Conservation (phyloP, 106 monocot species). For the Hemerocallis citrina region DNA sequence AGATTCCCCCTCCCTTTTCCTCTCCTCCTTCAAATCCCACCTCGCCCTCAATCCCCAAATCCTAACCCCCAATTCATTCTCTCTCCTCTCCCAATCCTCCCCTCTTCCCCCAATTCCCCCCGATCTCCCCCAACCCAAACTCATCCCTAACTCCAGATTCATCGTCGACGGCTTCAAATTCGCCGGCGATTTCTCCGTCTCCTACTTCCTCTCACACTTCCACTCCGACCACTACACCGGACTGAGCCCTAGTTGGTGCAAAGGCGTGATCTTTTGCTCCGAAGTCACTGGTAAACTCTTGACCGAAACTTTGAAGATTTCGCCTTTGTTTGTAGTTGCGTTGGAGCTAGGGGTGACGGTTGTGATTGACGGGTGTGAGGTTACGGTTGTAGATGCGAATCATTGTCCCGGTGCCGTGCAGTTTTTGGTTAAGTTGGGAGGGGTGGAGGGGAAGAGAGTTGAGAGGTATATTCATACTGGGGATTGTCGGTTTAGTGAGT, state of each 20-base stretch:
- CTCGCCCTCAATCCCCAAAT: slow-evolving; percentile 5
- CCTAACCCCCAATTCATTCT: slow-evolving; percentile 23
- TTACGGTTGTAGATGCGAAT: slow-evolving; percentile 66
- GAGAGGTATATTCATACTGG: slow-evolving; percentile 83
- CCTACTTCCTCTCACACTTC: slow-evolving; percentile 96
- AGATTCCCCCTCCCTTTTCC: slow-evolving; percentile 47
- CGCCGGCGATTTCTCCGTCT: slow-evolving; percentile 72
- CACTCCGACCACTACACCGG: slow-evolving; percentile 93
- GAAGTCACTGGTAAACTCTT: slow-evolving; percentile 60
- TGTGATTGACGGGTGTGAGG: slow-evolving; percentile 61
- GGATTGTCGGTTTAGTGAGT: slow-evolving; percentile 64
- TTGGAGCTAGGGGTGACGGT: slow-evolving; percentile 31
- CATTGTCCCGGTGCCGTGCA: slow-evolving; percentile 94
- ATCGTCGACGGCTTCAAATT: slow-evolving; percentile 69
- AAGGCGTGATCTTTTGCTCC: slow-evolving; percentile 80
- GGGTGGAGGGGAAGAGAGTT: slow-evolving; percentile 1
- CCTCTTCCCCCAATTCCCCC: slow-evolving; percentile 49
- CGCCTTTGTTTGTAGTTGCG: slow-evolving; percentile 40
- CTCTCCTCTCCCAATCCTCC: slow-evolving; percentile 23
- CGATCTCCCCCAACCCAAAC: slow-evolving; percentile 30
- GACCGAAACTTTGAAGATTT: slow-evolving; percentile 40
- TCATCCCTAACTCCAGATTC: slow-evolving; percentile 80
- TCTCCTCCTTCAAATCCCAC: slow-evolving; percentile 21
- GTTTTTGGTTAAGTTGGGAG: slow-evolving; percentile 57
- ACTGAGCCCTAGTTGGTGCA: slow-evolving; percentile 48